A percentile compares a stretch with the other conserved stretches of the same genome.
Evolutionary conservation across 2,329 filamentous ascomycete genomes (phyloP).

Genomic region (Xylaria digitata): DNA sequence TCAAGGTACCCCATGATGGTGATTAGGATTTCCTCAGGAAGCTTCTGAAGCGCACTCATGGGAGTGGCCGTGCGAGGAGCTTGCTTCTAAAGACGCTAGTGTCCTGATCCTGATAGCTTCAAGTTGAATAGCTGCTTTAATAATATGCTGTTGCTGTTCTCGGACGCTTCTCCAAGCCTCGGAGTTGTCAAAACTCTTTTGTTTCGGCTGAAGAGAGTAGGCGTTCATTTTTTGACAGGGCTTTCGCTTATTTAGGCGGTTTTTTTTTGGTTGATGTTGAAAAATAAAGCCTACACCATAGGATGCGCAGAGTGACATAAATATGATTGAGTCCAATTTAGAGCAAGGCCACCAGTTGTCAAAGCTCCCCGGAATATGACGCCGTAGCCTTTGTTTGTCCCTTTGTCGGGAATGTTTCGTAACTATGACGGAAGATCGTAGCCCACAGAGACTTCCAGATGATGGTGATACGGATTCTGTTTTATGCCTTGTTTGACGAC

Average conservation of each 20-base stretch:
- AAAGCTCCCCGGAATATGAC: not conserved
- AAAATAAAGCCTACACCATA: too few species aligned
- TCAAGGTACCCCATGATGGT: slow-evolving; percentile 37
- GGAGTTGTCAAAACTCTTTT: not conserved
- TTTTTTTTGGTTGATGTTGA: not conserved
- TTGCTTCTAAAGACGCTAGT: not conserved
- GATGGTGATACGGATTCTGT: not conserved
- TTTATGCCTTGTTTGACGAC: not conserved
- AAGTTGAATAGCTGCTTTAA: slow-evolving; percentile 24
- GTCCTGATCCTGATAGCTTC: not conserved
- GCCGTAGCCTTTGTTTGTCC: slow-evolving; percentile 8
- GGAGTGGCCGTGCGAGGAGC: not conserved
- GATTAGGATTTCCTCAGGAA: slow-evolving; percentile 39
- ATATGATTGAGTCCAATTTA: not conserved
- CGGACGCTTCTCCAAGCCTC: slow-evolving; percentile 27
- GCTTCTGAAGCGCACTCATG: slow-evolving; percentile 34
- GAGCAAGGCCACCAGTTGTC: not conserved
- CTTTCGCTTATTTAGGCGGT: not conserved
- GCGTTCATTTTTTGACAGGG: slow-evolving; percentile 1
- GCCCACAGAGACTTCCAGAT: not conserved
- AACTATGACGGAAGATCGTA: not conserved
- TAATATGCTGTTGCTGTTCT: slow-evolving; percentile 7
- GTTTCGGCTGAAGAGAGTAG: not conserved
- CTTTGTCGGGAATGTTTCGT: slow-evolving; percentile 2
- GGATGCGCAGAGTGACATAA: not conserved